Evolutionary conservation across 2,329 filamentous ascomycete genomes (phyloP).

Genomic region (Orbilia ellipsospora): DNA sequence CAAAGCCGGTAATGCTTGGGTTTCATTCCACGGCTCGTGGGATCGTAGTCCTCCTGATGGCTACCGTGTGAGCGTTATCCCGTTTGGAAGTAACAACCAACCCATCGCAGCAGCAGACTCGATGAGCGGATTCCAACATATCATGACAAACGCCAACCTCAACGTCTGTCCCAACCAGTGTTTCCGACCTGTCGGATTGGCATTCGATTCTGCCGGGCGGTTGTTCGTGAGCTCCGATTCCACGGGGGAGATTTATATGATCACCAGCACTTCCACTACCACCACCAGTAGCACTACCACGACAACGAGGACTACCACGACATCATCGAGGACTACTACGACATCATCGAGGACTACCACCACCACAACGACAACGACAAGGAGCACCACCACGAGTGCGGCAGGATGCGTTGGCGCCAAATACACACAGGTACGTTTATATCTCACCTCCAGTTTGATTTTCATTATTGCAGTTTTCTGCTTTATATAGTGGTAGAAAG

Average conservation of each 20-base stretch:
- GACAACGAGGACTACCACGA: background rate
- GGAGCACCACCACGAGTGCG: conserved; percentile 1
- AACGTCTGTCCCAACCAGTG: conserved; percentile 53
- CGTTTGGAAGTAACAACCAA: conserved; percentile 58
- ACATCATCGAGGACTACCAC: conserved; percentile 27
- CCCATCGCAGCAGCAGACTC: conserved; percentile 21
- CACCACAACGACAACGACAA: conserved; percentile 9
- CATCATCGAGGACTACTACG: conserved; percentile 13
- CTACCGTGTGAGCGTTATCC: conserved; percentile 62
- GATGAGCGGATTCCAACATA: conserved; percentile 57
- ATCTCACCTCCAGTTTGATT: background rate
- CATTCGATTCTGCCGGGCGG: conserved; percentile 66
- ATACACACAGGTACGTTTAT: conserved; percentile 9
- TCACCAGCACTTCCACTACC: conserved; percentile 59
- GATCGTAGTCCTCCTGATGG: conserved; percentile 62
- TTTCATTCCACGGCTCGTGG: conserved; percentile 80
- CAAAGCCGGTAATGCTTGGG: conserved; percentile 69
- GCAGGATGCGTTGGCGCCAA: conserved; percentile 6
- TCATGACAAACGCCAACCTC: conserved; percentile 55
- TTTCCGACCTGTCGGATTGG: conserved; percentile 58
- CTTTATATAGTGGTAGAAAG: background rate
- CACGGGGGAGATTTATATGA: conserved; percentile 74
- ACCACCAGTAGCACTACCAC: conserved; percentile 20
- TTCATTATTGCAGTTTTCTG: background rate
- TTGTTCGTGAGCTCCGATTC: conserved; percentile 73